Percentiles rank a stretch among this genome's conserved stretches.
phyloP scores from a whole-genome alignment of 75 land plant species.

The Chamaecyparis obtusa region DNA sequence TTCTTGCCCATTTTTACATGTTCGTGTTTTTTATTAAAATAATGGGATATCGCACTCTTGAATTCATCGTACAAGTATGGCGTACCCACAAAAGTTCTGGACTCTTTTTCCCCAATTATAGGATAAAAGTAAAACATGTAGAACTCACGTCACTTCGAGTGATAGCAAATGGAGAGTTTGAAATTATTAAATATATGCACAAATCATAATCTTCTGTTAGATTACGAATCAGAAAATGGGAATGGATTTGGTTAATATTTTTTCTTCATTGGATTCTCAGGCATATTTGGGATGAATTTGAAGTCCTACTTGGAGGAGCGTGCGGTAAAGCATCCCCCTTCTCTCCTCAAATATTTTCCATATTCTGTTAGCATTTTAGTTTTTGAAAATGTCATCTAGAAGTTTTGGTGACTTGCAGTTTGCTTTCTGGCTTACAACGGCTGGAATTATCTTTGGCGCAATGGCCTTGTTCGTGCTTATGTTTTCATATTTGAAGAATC shows the following conservation, averaged over 20 bases:
- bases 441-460: slow-evolving; percentile 84
- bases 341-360: background rate
- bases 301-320: slow-evolving; percentile 94
- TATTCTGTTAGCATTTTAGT: background rate
- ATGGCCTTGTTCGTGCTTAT: slow-evolving; percentile 69
- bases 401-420: slow-evolving; percentile 48
- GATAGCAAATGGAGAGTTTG: background rate
- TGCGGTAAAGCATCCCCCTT: slow-evolving; percentile 43
- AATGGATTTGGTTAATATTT: background rate
- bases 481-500: slow-evolving; percentile 67
- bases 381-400: background rate
- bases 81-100: background rate
- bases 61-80: background rate
- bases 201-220: background rate
- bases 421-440: slow-evolving; percentile 95
- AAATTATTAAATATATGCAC: background rate
- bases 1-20: no score
- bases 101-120: background rate
- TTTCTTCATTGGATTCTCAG: slow-evolving; percentile 35
- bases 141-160: background rate
- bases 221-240: background rate
- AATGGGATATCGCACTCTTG: no score
- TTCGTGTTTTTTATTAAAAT: no score
- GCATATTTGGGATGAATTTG: slow-evolving; percentile 99
- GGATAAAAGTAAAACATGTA: background rate